phyloP scores from a whole-genome alignment of 768 basidiomycete species.

The Cytidiella melzeri region DNA sequence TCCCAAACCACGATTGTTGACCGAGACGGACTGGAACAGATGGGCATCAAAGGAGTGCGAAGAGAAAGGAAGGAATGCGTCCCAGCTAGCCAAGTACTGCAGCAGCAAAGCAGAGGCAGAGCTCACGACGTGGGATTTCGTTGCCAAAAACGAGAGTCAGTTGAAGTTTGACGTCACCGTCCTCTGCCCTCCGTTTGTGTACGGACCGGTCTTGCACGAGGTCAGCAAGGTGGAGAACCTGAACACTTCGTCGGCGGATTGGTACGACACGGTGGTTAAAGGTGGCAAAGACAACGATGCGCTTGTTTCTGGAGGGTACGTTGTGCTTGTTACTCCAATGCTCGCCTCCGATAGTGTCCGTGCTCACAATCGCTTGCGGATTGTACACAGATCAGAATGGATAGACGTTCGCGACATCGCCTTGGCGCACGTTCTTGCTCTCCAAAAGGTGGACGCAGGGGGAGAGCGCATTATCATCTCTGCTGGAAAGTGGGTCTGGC shows the following conservation, averaged over 20 bases:
- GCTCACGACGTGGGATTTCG: constrained; percentile 39
- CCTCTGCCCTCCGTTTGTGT: constrained; percentile 31
- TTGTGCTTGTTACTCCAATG: neutral
- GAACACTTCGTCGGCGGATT: constrained; percentile 16
- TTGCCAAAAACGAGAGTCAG: constrained; percentile 14
- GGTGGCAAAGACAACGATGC: constrained; percentile 1
- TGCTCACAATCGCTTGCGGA: too few relatives aligned
- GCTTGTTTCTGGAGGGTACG: neutral
- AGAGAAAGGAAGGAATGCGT: constrained; percentile 20
- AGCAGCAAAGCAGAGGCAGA: constrained; percentile 55
- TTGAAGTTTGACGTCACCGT: constrained; percentile 29
- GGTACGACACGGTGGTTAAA: constrained; percentile 27
- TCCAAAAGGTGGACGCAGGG: constrained; percentile 24
- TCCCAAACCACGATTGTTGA: constrained; percentile 26
- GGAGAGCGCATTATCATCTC: constrained; percentile 32
- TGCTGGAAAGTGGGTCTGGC: constrained; percentile 9
- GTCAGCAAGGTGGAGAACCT: constrained; percentile 1
- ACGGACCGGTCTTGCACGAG: constrained; percentile 8
- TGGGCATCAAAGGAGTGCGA: constrained; percentile 23
- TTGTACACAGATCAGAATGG: constrained; percentile 14
- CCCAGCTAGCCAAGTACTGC: constrained; percentile 31
- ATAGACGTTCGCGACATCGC: constrained; percentile 16
- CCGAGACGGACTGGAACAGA: constrained; percentile 42
- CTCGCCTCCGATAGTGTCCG: neutral
- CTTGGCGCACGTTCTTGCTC: constrained; percentile 13